Evolutionary conservation across 495 filamentous ascomycete species (phyloP).

Genomic region (Hypoxylon crocopeplum): DNA sequence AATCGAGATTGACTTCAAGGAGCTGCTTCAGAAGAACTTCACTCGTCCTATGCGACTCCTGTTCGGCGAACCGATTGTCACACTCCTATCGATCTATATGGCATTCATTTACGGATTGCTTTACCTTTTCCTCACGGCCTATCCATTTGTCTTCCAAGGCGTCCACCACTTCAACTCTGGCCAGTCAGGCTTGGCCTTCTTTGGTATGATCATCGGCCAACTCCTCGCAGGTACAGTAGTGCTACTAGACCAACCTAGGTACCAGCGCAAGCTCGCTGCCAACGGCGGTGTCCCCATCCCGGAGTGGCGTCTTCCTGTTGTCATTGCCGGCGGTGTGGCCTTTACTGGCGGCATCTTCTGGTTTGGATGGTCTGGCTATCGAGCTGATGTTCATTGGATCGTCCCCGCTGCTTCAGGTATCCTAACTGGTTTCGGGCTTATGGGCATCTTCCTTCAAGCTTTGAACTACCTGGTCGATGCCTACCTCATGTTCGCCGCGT

Average conservation of each 20-base stretch:
- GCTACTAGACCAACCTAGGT: slow-evolving; percentile 69
- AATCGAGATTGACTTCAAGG: slow-evolving; percentile 82
- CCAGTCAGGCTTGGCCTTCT: slow-evolving; percentile 75
- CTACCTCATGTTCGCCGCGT: slow-evolving; percentile 88
- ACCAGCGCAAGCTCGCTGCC: slow-evolving; percentile 70
- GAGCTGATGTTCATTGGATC: slow-evolving; percentile 75
- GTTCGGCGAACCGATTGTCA: slow-evolving; percentile 80
- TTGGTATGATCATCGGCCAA: slow-evolving; percentile 81
- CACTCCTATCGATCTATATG: slow-evolving; percentile 79
- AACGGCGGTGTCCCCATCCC: slow-evolving; percentile 79
- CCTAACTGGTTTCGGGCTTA: slow-evolving; percentile 64
- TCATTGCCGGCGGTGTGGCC: slow-evolving; percentile 75
- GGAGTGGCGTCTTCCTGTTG: slow-evolving; percentile 84
- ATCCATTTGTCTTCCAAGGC: slow-evolving; percentile 78
- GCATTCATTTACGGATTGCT: slow-evolving; percentile 82
- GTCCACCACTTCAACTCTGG: slow-evolving; percentile 73
- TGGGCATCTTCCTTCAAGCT: slow-evolving; percentile 83
- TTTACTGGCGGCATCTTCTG: slow-evolving; percentile 84
- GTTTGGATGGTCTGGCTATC: slow-evolving; percentile 84
- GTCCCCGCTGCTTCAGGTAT: slow-evolving; percentile 76
- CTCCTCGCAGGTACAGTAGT: slow-evolving; percentile 71
- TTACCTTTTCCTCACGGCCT: slow-evolving; percentile 82
- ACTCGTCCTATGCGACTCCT: slow-evolving; percentile 79
- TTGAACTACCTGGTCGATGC: slow-evolving; percentile 89
- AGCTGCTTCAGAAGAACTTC: slow-evolving; percentile 85